These are phyloP conservation scores for Madurella mycetomatis DNA, from an alignment of 2,329 filamentous ascomycete genomes.

Conservation along the genomic window DNA sequence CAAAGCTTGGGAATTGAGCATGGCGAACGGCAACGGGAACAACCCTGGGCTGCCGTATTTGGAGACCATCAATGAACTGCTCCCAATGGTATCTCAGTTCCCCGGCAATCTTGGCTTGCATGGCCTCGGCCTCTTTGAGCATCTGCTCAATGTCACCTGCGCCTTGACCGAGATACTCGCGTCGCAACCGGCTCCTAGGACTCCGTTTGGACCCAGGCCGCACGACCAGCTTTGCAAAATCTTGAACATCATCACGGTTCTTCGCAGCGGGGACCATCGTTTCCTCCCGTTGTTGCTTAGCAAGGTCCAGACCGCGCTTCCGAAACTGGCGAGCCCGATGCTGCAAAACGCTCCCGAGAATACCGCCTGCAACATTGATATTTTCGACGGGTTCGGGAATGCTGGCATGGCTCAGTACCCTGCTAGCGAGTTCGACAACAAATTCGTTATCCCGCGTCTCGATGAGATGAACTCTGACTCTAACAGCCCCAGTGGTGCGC, in stretches of 20 bases:
- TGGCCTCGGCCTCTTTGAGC: slow-evolving; percentile 72
- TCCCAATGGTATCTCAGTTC: slow-evolving; percentile 67
- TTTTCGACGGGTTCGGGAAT: slow-evolving; percentile 63
- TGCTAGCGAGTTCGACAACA: slow-evolving; percentile 47
- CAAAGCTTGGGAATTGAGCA: slow-evolving; percentile 58
- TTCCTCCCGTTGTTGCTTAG: slow-evolving; percentile 72
- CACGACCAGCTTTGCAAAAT: slow-evolving; percentile 70
- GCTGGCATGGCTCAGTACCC: slow-evolving; percentile 53
- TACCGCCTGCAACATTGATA: slow-evolving; percentile 47
- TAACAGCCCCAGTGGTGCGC: slow-evolving; percentile 32
- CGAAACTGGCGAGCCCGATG: slow-evolving; percentile 56
- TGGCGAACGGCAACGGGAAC: slow-evolving; percentile 50
- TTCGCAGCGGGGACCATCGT: slow-evolving; percentile 71
- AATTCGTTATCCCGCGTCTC: slow-evolving; percentile 40
- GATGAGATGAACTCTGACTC: slow-evolving; percentile 39
- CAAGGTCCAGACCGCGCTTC: slow-evolving; percentile 70
- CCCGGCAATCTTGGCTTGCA: slow-evolving; percentile 70
- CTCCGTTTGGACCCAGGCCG: slow-evolving; percentile 62
- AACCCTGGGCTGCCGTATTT: slow-evolving; percentile 54
- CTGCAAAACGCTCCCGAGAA: slow-evolving; percentile 56
- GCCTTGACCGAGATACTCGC: slow-evolving; percentile 70
- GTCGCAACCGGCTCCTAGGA: slow-evolving; percentile 55
- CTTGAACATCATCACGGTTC: slow-evolving; percentile 60
- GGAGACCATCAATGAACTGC: slow-evolving; percentile 58
- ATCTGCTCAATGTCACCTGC: slow-evolving; percentile 71